Evolutionary conservation across 345 rosid genomes (phyloP), one percentile per base, ranked within the genome.

Genomic region (Syzygium aromaticum): DNA sequence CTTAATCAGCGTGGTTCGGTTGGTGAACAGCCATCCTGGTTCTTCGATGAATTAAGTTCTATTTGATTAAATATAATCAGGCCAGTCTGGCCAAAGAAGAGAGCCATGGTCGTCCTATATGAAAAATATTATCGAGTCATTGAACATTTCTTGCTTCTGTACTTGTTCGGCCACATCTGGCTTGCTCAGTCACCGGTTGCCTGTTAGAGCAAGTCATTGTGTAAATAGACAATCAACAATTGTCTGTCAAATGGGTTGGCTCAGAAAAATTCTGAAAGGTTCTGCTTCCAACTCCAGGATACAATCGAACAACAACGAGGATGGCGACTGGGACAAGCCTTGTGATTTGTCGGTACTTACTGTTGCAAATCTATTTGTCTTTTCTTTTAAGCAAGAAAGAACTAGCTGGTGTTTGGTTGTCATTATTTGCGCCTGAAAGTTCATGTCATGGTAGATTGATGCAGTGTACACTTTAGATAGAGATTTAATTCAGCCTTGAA

Each of bases 201-300:
- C 9, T 1, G 46, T 43, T 43, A 67, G 78, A 67, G 33, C 78
- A 33, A 33, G 3, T 19, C 46, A 67, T 67, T 16, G 46, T 19
- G 78, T 67, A 43, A 17, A 67, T 43, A 8, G 43, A 43, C 43
- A 67, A 67, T 30, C 43, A 67, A 17, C 78, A 16, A 33, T 67
- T 38, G 46, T 30, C 23, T 8, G 78, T 67, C 78, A 30, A 30
- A 96, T 97, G 99, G 97, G 93, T 84, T 97, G 99, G 99, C 93
- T 94, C 85, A 94, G 92, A 80, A 94, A 93, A 88, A 92, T 94
- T 90, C 89, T 96, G 53, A 93, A 94, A 80, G 96, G 97, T 64
- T 94, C 98, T 83, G 90, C 92, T 83, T 84, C 89, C 89, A 67
- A 10, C 78, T 67, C 78, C 43, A 30, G 78, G 43, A 17, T 8